Base-by-base conservation (phyloP, 73 alveolate genomes). In the Urostyla sp. region DNA sequence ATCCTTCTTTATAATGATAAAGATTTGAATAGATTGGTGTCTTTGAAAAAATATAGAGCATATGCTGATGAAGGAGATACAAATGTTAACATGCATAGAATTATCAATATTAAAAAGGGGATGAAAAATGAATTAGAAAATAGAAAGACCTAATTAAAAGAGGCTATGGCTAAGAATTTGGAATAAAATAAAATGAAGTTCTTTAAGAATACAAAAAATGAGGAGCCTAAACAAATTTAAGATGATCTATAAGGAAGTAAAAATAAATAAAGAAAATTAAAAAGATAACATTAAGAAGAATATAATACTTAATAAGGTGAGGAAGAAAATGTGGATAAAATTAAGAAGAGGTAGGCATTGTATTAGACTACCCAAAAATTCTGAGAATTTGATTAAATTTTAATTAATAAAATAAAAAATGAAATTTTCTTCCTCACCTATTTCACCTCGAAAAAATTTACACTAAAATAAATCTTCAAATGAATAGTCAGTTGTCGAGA, bases 1-100 rank as follows among this genome's bases (percentile, higher is more conserved):
- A 67, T 97, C 61, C 74, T 97, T 8, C 90, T 88, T 35, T 91
- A 95, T 46, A 98, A 97, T 85, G 98, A 94, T 89, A 92, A 90
- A 63, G 66, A 94, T 24, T 85, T 97, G 26, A 97, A 96, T 85
- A 83, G 93, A 76, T 80, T 90, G 81, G 94, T 97, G 15, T 92
- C 98, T 32, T 72, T 97, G 53, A 97, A 95, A 87, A 95, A 97
- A 78, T 79, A 75, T 58, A 88, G 92, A 28, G 91, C 98, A 0
- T 94, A 94, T 60, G 59, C 84, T 57, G 92, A 91, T 11, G 86
- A 54, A 26, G 81, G 66, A 44, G 54, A 50, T 31, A 88, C 43
- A 28, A 58, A 87, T 23, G 37, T 36, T 21, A 51, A 45, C 40
- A 77, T 51, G 10, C 79, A 52, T 43, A n/a, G n/a, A n/a, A n/a